Base-by-base conservation (phyloP, 768 basidiomycete genomes). In the Rhodotorula babjevae region DNA sequence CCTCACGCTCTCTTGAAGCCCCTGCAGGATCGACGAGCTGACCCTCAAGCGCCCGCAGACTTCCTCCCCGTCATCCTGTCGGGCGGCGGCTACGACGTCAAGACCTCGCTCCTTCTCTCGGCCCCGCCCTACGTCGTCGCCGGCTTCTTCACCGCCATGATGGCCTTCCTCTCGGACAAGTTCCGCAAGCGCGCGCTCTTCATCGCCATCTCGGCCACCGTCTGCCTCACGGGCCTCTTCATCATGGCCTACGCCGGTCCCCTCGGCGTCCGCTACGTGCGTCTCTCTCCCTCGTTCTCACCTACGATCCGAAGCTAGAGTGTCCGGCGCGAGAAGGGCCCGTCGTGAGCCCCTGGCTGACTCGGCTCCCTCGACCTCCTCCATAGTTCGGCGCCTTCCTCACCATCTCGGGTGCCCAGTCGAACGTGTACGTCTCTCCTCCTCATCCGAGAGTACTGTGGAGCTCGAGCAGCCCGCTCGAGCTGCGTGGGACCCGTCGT, bases 41-140 rank as follows among this genome's bases (percentile, higher is more conserved):
- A 52, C 47, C 5, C 31, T 53, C 29, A 11, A 62, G 42, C 77
- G 58, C 59, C 76, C 69, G 46, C 65, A 14, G 67, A 74, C 75
- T 79, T 79, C 78, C 74, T 80, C 12, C 78, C 79, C 47, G 77
- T 80, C 70, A 80, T 80, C 61, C 79, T 80, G 27, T 67, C 66
- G 2, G 80, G 79, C 46, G 74, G 74, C 56, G 79, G 80, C 10
- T 80, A 78, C 73, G 64, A 64, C n/a, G 59, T 58, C 63, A 69
- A 77, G 61, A 75, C 74, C 42, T 77, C 79, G n/a, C 78, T 79
- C 50, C 66, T 75, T 61, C 76, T 80, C n/a, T 79, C 78, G 16
- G 79, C 79, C 6, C 79, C 79, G 31, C 79, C 79, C 44, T 80
- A 80, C 75, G 75, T 76, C 60, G 70, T 74, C 36, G 79, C 76